Conservation (phyloP, 106 monocot species). For the Dioscorea zingiberensis region DNA sequence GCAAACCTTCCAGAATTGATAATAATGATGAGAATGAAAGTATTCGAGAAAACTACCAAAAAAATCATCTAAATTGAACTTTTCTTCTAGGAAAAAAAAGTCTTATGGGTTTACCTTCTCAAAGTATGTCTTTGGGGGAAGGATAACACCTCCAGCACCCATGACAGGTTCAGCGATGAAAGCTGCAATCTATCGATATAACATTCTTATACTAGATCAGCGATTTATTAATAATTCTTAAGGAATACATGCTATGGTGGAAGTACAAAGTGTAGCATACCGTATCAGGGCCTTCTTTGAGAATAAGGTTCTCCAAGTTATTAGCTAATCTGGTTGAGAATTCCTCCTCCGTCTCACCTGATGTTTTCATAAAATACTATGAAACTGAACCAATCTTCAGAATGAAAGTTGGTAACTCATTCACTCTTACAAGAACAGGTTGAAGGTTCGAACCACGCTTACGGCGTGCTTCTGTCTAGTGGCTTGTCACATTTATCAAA, state of each 20-base stretch:
- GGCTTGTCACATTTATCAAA: no score
- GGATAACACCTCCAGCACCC: conserved; percentile 98
- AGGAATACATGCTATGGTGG: neutral
- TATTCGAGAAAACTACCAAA: no score
- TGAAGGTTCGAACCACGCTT: no score
- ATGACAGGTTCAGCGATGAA: conserved; percentile 99
- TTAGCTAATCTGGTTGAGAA: conserved; percentile 88
- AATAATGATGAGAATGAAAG: no score
- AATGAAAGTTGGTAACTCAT: no score
- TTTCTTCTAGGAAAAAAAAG: neutral
- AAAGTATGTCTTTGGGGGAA: conserved; percentile 94
- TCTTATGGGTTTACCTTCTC: conserved; percentile 56
- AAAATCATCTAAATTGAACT: no score
- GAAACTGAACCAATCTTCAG: no score
- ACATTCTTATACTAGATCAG: neutral
- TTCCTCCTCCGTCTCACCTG: conserved; percentile 98
- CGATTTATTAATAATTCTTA: neutral
- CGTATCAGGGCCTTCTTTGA: conserved; percentile 97
- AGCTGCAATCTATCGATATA: conserved; percentile 74
- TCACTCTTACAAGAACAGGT: no score
- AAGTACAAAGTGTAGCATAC: conserved; percentile 21
- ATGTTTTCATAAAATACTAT: neutral
- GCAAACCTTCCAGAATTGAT: no score
- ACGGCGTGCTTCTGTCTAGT: no score
- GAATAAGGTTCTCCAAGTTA: conserved; percentile 89